Conservation (phyloP, 2,329 filamentous ascomycete genomes). For the Neofusicoccum sp. region DNA sequence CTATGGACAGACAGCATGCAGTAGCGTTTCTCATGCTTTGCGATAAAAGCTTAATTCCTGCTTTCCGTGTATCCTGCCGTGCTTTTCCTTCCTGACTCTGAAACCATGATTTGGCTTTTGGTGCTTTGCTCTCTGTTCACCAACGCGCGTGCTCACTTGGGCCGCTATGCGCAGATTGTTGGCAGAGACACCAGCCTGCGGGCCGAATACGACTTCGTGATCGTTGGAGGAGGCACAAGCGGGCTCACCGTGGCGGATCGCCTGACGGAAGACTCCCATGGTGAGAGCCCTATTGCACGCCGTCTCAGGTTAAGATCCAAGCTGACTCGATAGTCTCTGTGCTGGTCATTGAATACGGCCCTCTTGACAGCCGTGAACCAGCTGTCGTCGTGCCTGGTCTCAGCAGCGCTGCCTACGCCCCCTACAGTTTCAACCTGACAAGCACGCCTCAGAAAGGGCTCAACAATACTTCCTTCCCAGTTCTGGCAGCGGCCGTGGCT, state of each 20-base stretch:
- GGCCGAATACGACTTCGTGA: background rate
- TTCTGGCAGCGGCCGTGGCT: constrained; percentile 40
- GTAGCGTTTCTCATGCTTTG: no score
- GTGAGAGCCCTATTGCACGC: constrained; percentile 30
- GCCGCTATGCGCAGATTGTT: no score
- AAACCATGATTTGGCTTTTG: no score
- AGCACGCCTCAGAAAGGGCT: constrained; percentile 38
- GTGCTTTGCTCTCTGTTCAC: no score
- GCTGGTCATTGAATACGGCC: background rate
- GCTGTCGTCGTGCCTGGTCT: background rate
- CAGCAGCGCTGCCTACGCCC: no score
- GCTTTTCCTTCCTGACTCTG: no score
- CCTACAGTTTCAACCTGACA: constrained; percentile 25
- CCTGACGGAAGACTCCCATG: constrained; percentile 33
- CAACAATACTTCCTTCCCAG: constrained; percentile 43
- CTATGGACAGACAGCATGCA: no score
- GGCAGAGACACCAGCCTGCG: no score
- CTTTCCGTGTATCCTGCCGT: no score
- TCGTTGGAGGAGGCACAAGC: constrained; percentile 24
- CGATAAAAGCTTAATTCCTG: no score
- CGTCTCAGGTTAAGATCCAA: background rate
- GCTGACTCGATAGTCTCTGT: background rate
- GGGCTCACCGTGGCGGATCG: constrained; percentile 23
- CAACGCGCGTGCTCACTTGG: no score
- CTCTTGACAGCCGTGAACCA: background rate